phyloP scores from a whole-genome alignment of 73 alveolate genomes.

The Paramecium pentaurelia region DNA sequence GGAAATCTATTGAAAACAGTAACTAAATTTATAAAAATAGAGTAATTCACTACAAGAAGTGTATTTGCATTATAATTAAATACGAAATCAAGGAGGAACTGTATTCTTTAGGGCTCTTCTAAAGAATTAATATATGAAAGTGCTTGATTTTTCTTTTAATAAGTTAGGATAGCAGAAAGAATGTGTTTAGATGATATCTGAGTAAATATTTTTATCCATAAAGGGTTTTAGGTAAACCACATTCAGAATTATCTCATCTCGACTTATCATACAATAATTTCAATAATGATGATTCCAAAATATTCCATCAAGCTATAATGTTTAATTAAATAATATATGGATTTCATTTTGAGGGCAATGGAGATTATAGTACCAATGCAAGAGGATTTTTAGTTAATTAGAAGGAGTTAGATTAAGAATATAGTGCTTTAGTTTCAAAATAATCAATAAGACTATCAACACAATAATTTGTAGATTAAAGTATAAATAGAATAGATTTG shows the following conservation, averaged over 20 bases:
- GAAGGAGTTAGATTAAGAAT: background rate
- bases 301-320: background rate
- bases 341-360: constrained; percentile 51
- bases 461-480: background rate
- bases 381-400: constrained; percentile 53
- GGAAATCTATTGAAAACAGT: constrained; percentile 35
- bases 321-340: constrained; percentile 24
- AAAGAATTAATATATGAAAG: constrained; percentile 39
- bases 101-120: constrained; percentile 21
- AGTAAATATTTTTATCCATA: background rate
- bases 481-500: background rate
- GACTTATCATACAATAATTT: constrained; percentile 56
- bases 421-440: background rate
- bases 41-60: constrained; percentile 28
- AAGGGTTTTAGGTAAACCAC: constrained; percentile 49
- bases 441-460: background rate
- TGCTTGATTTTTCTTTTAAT: constrained; percentile 18
- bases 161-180: constrained; percentile 38
- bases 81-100: constrained; percentile 43
- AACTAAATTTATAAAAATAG: background rate
- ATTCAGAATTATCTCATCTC: constrained; percentile 45
- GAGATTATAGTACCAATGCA: constrained; percentile 26
- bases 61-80: constrained; percentile 52
- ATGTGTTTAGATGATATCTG: constrained; percentile 19
- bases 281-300: constrained; percentile 33